phyloP scores from a whole-genome alignment of 257 asterid genomes.

The Jacaranda mimosifolia region DNA sequence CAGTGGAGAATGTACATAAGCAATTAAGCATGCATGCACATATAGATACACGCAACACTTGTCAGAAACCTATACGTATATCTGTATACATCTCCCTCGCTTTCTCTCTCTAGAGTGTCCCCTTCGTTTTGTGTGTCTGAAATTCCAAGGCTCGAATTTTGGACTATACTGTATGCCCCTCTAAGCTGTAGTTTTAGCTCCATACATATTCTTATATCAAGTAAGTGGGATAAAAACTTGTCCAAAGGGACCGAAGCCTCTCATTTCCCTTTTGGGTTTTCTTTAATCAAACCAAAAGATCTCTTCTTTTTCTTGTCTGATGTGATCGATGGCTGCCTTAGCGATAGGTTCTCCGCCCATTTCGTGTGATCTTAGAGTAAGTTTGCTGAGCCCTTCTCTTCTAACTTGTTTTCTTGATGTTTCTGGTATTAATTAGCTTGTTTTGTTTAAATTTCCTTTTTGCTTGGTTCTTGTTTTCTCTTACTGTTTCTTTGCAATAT shows the following conservation, averaged over 20 bases:
- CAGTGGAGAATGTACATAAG: background rate
- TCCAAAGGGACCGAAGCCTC: constrained; percentile 10
- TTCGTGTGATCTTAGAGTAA: constrained; percentile 56
- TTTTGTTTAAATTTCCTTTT: background rate
- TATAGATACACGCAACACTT: constrained; percentile 37
- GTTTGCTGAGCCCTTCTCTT: constrained; percentile 29
- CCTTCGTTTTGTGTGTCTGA: constrained; percentile 41
- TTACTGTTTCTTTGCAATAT: background rate
- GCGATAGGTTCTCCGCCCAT: constrained; percentile 52
- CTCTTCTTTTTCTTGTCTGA: background rate
- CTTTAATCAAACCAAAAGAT: background rate
- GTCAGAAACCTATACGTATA: constrained; percentile 6
- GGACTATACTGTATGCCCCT: constrained; percentile 27
- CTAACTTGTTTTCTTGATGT: constrained; percentile 1
- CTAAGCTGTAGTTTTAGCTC: constrained; percentile 21
- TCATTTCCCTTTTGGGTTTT: constrained; percentile 10
- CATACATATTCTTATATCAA: background rate
- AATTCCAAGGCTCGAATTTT: constrained; percentile 36
- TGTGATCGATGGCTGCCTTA: constrained; percentile 59
- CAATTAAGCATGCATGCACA: constrained; percentile 41
- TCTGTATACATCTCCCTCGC: background rate
- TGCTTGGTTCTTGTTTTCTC: constrained; percentile 15
- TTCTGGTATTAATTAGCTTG: constrained; percentile 9
- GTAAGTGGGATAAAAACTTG: background rate
- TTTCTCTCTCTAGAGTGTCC: constrained; percentile 35